These are phyloP conservation scores for Blastobotrys proliferans DNA, from an alignment of 1,139 yeast genomes.

Conservation along the genomic window DNA sequence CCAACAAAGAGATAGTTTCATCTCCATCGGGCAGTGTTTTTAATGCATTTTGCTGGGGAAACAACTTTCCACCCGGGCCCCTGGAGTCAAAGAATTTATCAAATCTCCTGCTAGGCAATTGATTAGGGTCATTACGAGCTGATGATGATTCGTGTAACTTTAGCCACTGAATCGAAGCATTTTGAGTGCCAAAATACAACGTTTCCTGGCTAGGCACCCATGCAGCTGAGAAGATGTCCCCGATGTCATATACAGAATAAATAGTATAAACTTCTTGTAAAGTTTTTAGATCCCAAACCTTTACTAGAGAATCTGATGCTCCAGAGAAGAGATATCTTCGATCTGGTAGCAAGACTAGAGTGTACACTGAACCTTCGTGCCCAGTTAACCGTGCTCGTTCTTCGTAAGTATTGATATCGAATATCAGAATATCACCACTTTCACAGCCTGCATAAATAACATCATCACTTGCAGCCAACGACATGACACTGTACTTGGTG, in stretches of 20 bases:
- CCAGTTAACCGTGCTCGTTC: constrained; percentile 45
- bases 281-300: constrained; percentile 64
- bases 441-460: constrained; percentile 90
- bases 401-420: constrained; percentile 63
- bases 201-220: constrained; percentile 61
- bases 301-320: constrained; percentile 84
- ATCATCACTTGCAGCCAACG: constrained; percentile 61
- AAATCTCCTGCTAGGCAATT: constrained; percentile 75
- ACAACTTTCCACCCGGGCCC: constrained; percentile 69
- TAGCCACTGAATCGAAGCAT: constrained; percentile 81
- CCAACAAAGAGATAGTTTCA: constrained; percentile 43
- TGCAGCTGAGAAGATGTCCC: constrained; percentile 82
- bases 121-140: constrained; percentile 38
- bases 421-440: constrained; percentile 73
- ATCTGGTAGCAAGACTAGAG: constrained; percentile 55
- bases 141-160: constrained; percentile 37
- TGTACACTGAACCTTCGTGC: constrained; percentile 70
- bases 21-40: background rate
- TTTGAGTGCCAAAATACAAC: constrained; percentile 84
- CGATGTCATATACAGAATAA: constrained; percentile 82
- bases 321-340: constrained; percentile 72
- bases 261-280: constrained; percentile 53
- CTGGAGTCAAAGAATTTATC: constrained; percentile 85
- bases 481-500: constrained; percentile 67
- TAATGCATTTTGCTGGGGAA: constrained; percentile 32